These are phyloP conservation scores for Coemansia sp. DNA, from an alignment of 192 early-diverging fungal genomes.

Conservation along the genomic window DNA sequence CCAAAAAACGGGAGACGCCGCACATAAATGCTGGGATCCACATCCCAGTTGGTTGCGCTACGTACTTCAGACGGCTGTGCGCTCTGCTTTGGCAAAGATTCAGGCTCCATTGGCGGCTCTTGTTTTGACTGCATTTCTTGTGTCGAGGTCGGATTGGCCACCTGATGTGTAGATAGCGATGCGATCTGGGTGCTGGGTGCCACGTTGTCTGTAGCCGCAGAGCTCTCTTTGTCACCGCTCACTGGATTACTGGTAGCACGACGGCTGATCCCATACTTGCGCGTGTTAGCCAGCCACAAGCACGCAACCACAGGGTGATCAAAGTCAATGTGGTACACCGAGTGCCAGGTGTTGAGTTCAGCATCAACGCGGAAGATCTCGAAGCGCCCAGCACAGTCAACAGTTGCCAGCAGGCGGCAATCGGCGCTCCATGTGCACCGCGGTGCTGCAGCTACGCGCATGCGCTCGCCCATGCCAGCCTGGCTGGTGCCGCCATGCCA, in stretches of 20 bases:
- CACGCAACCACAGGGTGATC: conserved; percentile 48
- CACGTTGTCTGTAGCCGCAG: neutral
- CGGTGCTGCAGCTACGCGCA: conserved; percentile 48
- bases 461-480: conserved; percentile 36
- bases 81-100: neutral
- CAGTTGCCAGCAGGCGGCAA: conserved; percentile 40
- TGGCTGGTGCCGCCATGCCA: conserved; percentile 49
- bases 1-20: conserved; percentile 53
- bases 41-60: conserved; percentile 21
- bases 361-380: conserved; percentile 41
- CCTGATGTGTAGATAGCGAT: conserved; percentile 21
- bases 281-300: conserved; percentile 44
- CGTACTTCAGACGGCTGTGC: neutral
- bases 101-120: neutral
- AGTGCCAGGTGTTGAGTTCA: conserved; percentile 48
- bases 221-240: neutral
- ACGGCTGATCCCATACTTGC: conserved; percentile 54
- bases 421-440: conserved; percentile 51
- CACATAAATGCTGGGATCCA: conserved; percentile 36
- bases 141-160: neutral
- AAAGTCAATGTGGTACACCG: conserved; percentile 48
- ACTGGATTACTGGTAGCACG: conserved; percentile 4
- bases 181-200: conserved; percentile 1
- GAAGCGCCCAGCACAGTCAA: conserved; percentile 49
- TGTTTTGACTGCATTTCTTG: neutral